A percentile compares a stretch with the other conserved stretches of the same genome.
phyloP scores from a whole-genome alignment of 495 filamentous ascomycete genomes.

The Podospora pseudocomata region DNA sequence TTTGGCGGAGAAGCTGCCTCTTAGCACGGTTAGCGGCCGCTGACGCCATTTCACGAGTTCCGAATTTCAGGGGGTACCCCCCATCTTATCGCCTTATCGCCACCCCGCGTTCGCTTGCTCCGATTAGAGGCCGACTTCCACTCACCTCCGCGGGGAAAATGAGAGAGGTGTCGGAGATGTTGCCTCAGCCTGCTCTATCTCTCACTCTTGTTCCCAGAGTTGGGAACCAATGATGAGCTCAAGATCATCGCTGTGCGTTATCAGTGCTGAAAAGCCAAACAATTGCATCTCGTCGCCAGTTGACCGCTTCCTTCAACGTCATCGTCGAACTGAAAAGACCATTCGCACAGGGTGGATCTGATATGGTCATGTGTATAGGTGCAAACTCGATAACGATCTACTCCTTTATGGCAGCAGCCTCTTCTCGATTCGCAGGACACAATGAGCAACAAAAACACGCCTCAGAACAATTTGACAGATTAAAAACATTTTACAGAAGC shows the following conservation, averaged over 20 bases:
- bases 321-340: neutral
- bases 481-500: slow-evolving; percentile 14
- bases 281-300: too few relatives aligned
- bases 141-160: slow-evolving; percentile 23
- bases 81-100: slow-evolving; percentile 20
- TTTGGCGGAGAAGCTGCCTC: slow-evolving; percentile 15
- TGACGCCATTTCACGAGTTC: slow-evolving; percentile 34
- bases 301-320: too few relatives aligned
- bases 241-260: neutral
- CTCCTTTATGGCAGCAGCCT: neutral
- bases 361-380: neutral
- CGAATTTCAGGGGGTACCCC: neutral
- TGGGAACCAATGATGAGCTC: neutral
- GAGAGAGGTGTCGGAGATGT: neutral
- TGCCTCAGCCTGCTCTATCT: neutral
- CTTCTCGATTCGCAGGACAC: neutral
- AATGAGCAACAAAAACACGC: neutral
- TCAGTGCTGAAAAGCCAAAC: neutral
- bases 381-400: neutral
- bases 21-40: slow-evolving; percentile 25
- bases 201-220: neutral
- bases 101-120: slow-evolving; percentile 13
- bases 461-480: neutral
- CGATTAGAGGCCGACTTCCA: neutral
- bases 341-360: neutral